Evolutionary conservation across 1,284 basidiomycete genomes (phyloP).

Genomic region (Pseudomicrostroma phylloplanum): DNA sequence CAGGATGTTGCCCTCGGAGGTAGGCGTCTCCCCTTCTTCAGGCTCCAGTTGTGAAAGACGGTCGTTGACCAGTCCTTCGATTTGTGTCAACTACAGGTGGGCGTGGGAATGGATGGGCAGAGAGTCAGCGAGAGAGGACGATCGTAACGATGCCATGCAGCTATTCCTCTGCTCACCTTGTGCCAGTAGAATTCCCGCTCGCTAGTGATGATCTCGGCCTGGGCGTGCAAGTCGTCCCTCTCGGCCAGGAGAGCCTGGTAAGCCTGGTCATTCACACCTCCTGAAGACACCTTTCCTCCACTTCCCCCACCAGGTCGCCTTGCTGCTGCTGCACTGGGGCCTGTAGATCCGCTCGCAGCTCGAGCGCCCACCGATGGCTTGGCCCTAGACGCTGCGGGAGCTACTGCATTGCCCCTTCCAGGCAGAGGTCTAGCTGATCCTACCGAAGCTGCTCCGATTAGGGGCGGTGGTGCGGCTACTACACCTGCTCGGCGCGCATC

Average conservation of each 20-base stretch:
- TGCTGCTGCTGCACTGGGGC: constrained; percentile 5
- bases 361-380: constrained; percentile 55
- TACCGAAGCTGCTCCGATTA: constrained; percentile 30
- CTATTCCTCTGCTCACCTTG: constrained; percentile 61
- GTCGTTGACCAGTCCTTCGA: constrained; percentile 75
- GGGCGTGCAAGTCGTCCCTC: constrained; percentile 72
- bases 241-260: constrained; percentile 64
- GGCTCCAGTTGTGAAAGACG: constrained; percentile 41
- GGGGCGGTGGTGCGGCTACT: constrained; percentile 49
- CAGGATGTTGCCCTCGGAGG: constrained; percentile 51
- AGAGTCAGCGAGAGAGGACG: neutral
- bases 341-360: constrained; percentile 12
- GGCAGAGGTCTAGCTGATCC: constrained; percentile 20
- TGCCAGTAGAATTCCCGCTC: constrained; percentile 97
- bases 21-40: constrained; percentile 54
- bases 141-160: neutral
- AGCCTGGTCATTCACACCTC: constrained; percentile 52
- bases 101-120: neutral
- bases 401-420: neutral
- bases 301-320: neutral
- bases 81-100: constrained; percentile 57
- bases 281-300: constrained; percentile 42
- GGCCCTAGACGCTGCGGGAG: constrained; percentile 18
- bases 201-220: constrained; percentile 75
- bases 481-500: constrained; percentile 68